Percentiles rank a stretch among this genome's conserved stretches.
These are phyloP conservation scores for Arachis hypogaea DNA, from an alignment of 306 rosid genomes.

Conservation along the genomic window DNA sequence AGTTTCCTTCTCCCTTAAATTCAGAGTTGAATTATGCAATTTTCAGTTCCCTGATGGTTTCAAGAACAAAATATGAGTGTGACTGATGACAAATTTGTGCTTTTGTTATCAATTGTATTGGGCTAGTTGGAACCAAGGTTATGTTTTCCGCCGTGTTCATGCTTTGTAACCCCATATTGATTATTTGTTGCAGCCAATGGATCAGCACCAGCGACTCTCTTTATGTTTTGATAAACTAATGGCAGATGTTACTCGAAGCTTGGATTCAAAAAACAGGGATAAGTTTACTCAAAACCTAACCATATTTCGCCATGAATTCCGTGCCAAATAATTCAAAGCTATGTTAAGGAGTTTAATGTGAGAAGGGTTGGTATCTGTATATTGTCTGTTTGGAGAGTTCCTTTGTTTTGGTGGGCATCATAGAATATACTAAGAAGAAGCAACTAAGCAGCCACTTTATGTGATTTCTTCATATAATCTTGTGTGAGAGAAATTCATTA, in stretches of 20 bases:
- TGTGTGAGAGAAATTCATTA: slow-evolving; percentile 41
- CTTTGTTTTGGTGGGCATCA: slow-evolving; percentile 36
- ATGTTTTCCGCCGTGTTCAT: slow-evolving; percentile 10
- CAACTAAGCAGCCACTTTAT: slow-evolving; percentile 35
- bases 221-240: slow-evolving; percentile 58
- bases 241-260: slow-evolving; percentile 50
- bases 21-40: slow-evolving; percentile 15
- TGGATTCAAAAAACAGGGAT: slow-evolving; percentile 61
- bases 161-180: slow-evolving; percentile 15
- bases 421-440: slow-evolving; percentile 36
- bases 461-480: slow-evolving; percentile 35
- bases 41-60: slow-evolving; percentile 17
- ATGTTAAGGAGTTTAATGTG: slow-evolving; percentile 24
- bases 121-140: neutral
- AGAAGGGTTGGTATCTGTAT: slow-evolving; percentile 36
- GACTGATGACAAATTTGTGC: neutral
- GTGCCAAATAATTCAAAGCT: slow-evolving; percentile 49
- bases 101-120: neutral
- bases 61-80: slow-evolving; percentile 20
- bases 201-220: slow-evolving; percentile 57
- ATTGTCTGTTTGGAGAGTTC: slow-evolving; percentile 39
- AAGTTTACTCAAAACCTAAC: slow-evolving; percentile 60
- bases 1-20: slow-evolving; percentile 25
- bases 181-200: slow-evolving; percentile 50
- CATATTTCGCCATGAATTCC: slow-evolving; percentile 51